A percentile compares a stretch with the other conserved stretches of the same genome.
phyloP scores from a whole-genome alignment of 2,329 filamentous ascomycete species.

The Talaromyces sp. region DNA sequence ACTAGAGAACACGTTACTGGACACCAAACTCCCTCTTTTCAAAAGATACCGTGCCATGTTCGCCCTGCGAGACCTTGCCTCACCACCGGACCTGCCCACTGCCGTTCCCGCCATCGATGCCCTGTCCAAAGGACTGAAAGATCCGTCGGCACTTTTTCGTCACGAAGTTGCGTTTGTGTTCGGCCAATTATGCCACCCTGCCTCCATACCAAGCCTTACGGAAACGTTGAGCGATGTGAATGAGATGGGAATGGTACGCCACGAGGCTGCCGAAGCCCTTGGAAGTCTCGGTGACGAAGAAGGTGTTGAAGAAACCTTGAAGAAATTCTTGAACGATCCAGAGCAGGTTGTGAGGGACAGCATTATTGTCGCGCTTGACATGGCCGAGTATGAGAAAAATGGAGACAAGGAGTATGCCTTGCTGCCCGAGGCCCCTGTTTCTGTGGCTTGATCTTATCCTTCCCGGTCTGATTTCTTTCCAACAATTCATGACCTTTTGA shows the following conservation, averaged over 20 bases:
- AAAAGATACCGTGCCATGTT: slow-evolving; percentile 98
- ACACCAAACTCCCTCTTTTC: slow-evolving; percentile 77
- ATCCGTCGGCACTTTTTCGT: slow-evolving; percentile 87
- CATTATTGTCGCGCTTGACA: slow-evolving; percentile 90
- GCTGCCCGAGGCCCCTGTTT: slow-evolving; percentile 60
- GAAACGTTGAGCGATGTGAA: slow-evolving; percentile 71
- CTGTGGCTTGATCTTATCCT: slow-evolving; percentile 20
- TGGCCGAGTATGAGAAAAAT: slow-evolving; percentile 94
- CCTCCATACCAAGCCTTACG: slow-evolving; percentile 88
- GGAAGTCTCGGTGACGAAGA: slow-evolving; percentile 91
- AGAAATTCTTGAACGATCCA: slow-evolving; percentile 79
- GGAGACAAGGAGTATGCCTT: slow-evolving; percentile 88
- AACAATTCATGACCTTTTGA: slow-evolving; percentile 8
- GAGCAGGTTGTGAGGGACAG: slow-evolving; percentile 94
- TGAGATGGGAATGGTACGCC: slow-evolving; percentile 93
- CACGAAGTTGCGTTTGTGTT: slow-evolving; percentile 99
- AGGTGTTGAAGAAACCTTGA: slow-evolving; percentile 83
- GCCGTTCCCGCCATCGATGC: slow-evolving; percentile 83
- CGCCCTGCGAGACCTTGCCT: slow-evolving; percentile 87
- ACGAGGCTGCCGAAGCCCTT: slow-evolving; percentile 94
- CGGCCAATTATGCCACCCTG: slow-evolving; percentile 90
- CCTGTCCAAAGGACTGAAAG: slow-evolving; percentile 78
- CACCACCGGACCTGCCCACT: slow-evolving; percentile 84
- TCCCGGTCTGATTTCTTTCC: background rate
- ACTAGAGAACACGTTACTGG: slow-evolving; percentile 72